Evolutionary conservation across 2,329 filamentous ascomycete genomes (phyloP), one percentile per base, ranked within the genome.

Genomic region (Plectosphaerella sp.): DNA sequence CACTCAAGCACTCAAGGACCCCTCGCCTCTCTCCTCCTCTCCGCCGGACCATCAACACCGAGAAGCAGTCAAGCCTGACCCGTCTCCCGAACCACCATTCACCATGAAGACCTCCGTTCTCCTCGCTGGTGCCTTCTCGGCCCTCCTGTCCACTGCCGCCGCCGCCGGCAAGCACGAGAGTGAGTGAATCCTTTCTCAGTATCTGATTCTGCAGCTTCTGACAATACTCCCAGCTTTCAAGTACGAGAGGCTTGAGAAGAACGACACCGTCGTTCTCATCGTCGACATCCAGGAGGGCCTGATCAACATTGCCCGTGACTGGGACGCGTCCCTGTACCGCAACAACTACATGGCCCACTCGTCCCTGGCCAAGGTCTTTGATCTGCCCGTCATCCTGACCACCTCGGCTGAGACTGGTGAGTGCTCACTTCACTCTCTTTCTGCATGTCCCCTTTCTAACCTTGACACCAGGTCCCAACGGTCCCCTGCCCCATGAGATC

Each of bases 301-400:
- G 16, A 68, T 65, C 60, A 58, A 67, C 45, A 36, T 62, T 6
- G 84, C 84, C 37, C 79, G 85, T 39, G 88, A 92, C 69, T 89
- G 79, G 62, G 78, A 86, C 52, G 72, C 83, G 12, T 81, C 77
- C 10, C 75, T 86, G 36, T 91, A 82, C 74, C 77, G 79, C 55
- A 80, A 86, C 64, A 82, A 82, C 66, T 82, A 90, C 57, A 70
- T 88, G 42, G 87, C 83, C 1, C 87, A 90, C 58, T 79, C 86
- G 16, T 79, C 79, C 6, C 64, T 90, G 2, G 87, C 81, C 52
- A 79, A 84, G 50, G 69, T 83, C 51, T 91, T 91, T 62, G 69
- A 84, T 61, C 64, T 89, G 3, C 87, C 88, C 5, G 81, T 86
- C 6, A 74, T 92, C 53, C 67, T 91, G 72, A 88, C 85, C 10